Evolutionary conservation across 1,284 basidiomycete species (phyloP), one percentile per base, ranked within the genome.

Genomic region (Ceratobasidium theobromae): DNA sequence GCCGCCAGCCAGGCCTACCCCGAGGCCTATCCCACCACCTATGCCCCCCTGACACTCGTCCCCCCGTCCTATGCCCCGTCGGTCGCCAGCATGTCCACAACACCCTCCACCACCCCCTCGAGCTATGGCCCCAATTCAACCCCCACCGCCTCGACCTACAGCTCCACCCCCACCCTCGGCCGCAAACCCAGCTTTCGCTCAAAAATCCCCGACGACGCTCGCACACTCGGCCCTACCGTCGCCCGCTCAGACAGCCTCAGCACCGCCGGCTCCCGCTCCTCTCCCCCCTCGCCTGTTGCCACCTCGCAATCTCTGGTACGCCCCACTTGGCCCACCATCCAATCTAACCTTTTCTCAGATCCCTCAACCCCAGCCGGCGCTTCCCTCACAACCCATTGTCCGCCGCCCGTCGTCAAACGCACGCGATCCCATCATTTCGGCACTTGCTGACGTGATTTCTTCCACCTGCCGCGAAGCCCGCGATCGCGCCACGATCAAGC

Each of bases 381-480:
- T 71, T 65, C 60, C 40, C 18, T 12, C 38, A 3, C 55, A 58
- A 33, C 81, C 90, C 52, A 78, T 88, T 40, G 84, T 91, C 62
- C 82, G 86, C 32, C 85, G 91, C 8, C 85, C 86, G 8, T 87
- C 90, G 5, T 77, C 82, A 14, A 79, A 83, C 33, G 85, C 87
- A 32, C 85, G 92, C 21, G 80, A 84, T 28, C 81, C 84, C 53
- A 83, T 62, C 5, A 43, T 51, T 9, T 33, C 33, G 28, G 46
- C 58, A 16, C 46, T 62, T 14, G 18, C 48, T 5, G 58, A 62
- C 25, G 48, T 62, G 9, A 27, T 62, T 25, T 62, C 58, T 46
- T 51, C 46, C 8, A 48, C 46, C 16, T 62, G 58, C 23, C 35
- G 46, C 16, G 58, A 62, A 27, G 58, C 58, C 14, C 46, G 58